phyloP scores from a whole-genome alignment of 176 grass and related monocot species.

The Triticum timopheevii region DNA sequence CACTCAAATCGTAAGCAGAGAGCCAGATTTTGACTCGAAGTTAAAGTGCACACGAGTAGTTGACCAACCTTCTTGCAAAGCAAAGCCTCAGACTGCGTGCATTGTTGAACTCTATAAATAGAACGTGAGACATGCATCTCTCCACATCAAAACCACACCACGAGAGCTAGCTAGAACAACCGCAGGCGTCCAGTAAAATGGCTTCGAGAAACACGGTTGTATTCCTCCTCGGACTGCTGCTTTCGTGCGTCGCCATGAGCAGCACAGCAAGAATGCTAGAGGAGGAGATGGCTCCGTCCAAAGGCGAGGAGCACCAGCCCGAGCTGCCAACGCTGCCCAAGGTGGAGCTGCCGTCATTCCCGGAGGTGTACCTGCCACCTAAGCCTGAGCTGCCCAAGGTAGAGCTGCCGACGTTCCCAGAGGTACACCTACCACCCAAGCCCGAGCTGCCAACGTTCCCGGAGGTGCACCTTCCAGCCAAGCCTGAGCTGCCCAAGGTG shows the following conservation, averaged over 20 bases:
- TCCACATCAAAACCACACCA: neutral
- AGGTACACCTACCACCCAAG: neutral
- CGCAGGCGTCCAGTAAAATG: neutral
- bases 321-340: constrained; percentile 28
- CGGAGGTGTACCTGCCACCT: neutral
- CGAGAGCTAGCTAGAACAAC: neutral
- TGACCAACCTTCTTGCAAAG: neutral
- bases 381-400: neutral
- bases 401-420: neutral
- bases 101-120: neutral
- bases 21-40: too few species aligned
- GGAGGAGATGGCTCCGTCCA: neutral
- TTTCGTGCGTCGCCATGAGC: neutral
- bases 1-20: too few species aligned
- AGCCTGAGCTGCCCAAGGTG: too few species aligned
- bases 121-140: neutral
- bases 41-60: neutral
- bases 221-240: constrained; percentile 5
- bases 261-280: constrained; percentile 12
- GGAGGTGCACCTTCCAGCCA: neutral
- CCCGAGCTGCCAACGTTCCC: neutral
- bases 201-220: neutral
- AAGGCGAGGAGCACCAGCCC: neutral
- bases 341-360: neutral
- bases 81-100: neutral